Evolutionary conservation across 2,329 filamentous ascomycete species (phyloP).

Genomic region (Claviceps monticola): DNA sequence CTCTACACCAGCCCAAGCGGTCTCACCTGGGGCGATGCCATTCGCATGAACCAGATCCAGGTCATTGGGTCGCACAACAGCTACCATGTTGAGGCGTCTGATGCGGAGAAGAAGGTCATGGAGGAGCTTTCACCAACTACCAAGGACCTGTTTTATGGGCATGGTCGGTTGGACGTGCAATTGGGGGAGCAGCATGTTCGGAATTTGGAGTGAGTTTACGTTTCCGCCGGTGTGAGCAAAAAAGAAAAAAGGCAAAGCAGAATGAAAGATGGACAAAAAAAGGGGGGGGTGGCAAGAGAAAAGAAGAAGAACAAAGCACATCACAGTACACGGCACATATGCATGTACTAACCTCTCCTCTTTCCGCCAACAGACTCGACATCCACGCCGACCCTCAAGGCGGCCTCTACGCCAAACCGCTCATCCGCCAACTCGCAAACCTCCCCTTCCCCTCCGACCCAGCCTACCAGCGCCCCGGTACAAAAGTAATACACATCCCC

Average conservation of each 20-base stretch:
- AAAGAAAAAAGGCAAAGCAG: neutral
- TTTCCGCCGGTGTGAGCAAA: no score
- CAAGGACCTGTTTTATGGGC: constrained; percentile 33
- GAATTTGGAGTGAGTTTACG: constrained; percentile 23
- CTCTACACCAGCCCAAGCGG: constrained; percentile 14
- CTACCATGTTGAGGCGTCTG: constrained; percentile 32
- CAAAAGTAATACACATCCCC: constrained; percentile 37
- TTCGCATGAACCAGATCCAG: constrained; percentile 38
- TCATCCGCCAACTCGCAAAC: constrained; percentile 26
- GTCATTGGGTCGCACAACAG: constrained; percentile 37
- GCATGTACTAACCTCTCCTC: no score
- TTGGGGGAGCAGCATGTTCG: constrained; percentile 30
- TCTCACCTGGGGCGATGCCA: constrained; percentile 17
- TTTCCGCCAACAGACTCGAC: constrained; percentile 18
- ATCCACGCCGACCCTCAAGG: constrained; percentile 33
- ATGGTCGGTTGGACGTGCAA: constrained; percentile 29
- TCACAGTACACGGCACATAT: no score
- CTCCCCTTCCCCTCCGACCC: constrained; percentile 23
- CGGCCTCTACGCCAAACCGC: constrained; percentile 30
- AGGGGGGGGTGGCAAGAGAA: neutral
- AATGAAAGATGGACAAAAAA: neutral
- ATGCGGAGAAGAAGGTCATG: constrained; percentile 26
- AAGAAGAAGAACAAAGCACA: no score
- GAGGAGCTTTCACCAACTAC: constrained; percentile 21
- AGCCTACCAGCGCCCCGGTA: constrained; percentile 26